Evolutionary conservation across 257 asterid species (phyloP).

Genomic region (Eustoma russellianum): DNA sequence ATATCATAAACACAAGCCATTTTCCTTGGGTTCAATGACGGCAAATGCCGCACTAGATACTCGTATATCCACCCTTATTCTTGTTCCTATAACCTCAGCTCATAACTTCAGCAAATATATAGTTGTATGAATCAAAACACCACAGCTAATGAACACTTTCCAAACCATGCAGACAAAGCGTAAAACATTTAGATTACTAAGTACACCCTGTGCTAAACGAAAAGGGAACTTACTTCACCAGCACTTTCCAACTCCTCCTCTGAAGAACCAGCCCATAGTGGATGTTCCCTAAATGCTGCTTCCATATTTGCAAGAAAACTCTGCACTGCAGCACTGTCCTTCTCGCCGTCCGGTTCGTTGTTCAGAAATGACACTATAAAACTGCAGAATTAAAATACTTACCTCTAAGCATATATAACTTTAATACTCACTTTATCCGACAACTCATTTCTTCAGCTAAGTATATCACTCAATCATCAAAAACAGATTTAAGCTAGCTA

Average conservation of each 20-base stretch:
- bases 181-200: too few species aligned
- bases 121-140: too few species aligned
- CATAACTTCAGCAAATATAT: too few species aligned
- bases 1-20: too few species aligned
- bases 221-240: constrained; percentile 72
- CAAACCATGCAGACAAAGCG: too few species aligned
- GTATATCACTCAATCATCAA: too few species aligned
- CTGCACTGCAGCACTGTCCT: constrained; percentile 83
- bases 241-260: constrained; percentile 97
- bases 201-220: not conserved
- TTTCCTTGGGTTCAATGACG: too few species aligned
- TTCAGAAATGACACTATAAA: constrained; percentile 84
- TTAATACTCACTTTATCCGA: not conserved
- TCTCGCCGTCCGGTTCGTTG: constrained; percentile 72
- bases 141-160: too few species aligned
- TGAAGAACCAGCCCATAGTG: constrained; percentile 91
- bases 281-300: constrained; percentile 81
- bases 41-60: too few species aligned
- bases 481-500: not conserved
- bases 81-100: too few species aligned
- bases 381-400: constrained; percentile 31
- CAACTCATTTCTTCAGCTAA: too few species aligned
- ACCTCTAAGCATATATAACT: not conserved
- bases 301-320: constrained; percentile 86
- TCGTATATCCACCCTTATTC: too few species aligned